These are phyloP conservation scores for Phytophthora multivora DNA, from an alignment of 352 stramenopile genomes.

Conservation along the genomic window DNA sequence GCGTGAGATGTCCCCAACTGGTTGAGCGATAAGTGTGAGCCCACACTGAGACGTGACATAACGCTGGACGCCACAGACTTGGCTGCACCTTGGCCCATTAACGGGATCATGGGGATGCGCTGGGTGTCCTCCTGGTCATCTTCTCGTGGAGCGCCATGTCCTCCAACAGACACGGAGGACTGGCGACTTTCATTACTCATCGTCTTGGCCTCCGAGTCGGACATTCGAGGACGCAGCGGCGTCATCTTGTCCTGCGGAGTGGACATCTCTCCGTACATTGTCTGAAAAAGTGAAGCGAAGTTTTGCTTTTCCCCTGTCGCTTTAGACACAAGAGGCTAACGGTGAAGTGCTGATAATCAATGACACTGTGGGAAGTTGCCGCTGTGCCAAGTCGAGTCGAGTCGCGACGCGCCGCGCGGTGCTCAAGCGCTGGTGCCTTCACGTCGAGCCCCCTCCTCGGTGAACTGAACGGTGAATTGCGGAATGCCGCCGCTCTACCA, in stretches of 20 bases:
- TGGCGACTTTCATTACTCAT: slow-evolving; percentile 17
- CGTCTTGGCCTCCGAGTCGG: slow-evolving; percentile 33
- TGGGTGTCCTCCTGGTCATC: slow-evolving; percentile 37
- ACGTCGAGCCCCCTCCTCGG: not conserved
- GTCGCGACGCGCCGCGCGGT: not conserved
- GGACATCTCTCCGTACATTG: slow-evolving; percentile 44
- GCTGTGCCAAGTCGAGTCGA: not conserved
- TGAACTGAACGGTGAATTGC: slow-evolving; percentile 12
- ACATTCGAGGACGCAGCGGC: slow-evolving; percentile 28
- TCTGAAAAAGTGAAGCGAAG: not conserved
- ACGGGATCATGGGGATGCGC: slow-evolving; percentile 35
- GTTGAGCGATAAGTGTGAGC: slow-evolving; percentile 33
- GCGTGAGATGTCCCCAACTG: slow-evolving; percentile 17
- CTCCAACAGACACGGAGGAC: slow-evolving; percentile 19
- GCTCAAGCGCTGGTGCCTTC: not conserved
- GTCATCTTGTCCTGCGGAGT: slow-evolving; percentile 32
- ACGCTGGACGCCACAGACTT: slow-evolving; percentile 29
- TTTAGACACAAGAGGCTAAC: slow-evolving; percentile 13
- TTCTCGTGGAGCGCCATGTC: slow-evolving; percentile 33
- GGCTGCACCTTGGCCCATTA: slow-evolving; percentile 29
- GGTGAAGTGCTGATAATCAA: not conserved
- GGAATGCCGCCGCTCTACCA: slow-evolving; percentile 8
- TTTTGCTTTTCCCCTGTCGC: slow-evolving; percentile 8
- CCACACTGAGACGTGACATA: slow-evolving; percentile 26
- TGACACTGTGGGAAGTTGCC: not conserved